Evolutionary conservation across 148 eudicot genomes (phyloP), one percentile per base, ranked within the genome.

Genomic region (Cornus controversa): DNA sequence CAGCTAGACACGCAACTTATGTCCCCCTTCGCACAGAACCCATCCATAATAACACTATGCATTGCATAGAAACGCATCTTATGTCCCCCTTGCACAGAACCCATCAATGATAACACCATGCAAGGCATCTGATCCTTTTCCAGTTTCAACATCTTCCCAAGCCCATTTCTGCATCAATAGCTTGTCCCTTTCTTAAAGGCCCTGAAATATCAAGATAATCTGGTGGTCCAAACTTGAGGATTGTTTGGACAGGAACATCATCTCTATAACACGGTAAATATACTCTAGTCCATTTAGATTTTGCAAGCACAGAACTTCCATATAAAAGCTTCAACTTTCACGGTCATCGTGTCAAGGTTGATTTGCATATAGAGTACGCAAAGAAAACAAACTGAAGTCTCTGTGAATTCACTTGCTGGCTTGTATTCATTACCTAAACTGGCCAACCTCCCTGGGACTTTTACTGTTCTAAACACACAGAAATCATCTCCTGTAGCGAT

Each of bases 401-500:
- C 24, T 25, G 50, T 50, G 18, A 50, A n/a, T 60, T 22, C 60
- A 54, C 60, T 14, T 54, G 20, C 45, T 9, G 45, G 45, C 50
- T 76, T 31, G 37, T 22, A 20, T 42, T 65, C 40, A 23, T 26
- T 42, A 47, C 9, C 27, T 36, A 47, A 34, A 13, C 58, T 6
- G 16, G 26, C 67, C n/a, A 47, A 70, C 15, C 0, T 26, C 10
- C 26, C 47, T 65, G 28, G 22, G 58, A 71, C 54, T 9, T 54
- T 36, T 22, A 62, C 18, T 7, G 16, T 27, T 67, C 67, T 25
- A 24, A 25, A 40, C 42, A 69, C 26, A 23, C 42, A 34, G 6
- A 25, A 13, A 65, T 76, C 80, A 82, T 29, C 74, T 83, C 58
- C 24, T 34, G 66, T 72, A 63, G 58, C 67, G 72, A 71, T 40